Base-by-base conservation (phyloP, 1,284 basidiomycete species). In the Boletellus sp. region DNA sequence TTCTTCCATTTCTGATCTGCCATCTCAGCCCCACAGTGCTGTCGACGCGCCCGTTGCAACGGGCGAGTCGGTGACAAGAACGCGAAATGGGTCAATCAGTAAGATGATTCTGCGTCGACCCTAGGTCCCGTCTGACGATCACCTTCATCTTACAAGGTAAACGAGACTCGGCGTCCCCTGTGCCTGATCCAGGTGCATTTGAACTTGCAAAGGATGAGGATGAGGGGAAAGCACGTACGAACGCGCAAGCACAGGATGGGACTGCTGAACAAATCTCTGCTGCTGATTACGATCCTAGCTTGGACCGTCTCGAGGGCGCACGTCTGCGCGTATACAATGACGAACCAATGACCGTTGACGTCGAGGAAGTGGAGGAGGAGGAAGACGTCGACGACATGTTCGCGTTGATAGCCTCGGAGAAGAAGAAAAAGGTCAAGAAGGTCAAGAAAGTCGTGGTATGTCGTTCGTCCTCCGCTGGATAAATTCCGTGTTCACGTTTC, bases 381-480 rank as follows among this genome's bases (percentile, higher is more conserved):
- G 89, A 89, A 8, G 89, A 93, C 44, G 76, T 93, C 5, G 89
- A 94, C 55, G 91, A 95, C 66, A 91, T 94, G 92, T 96, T 96
- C 62, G 86, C 91, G 11, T 76, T 89, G 33, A 74, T 74, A 24
- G 68, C 77, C 3, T 74, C 74, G 32, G 78, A 82, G 52, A 81
- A 78, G 65, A 78, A 80, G 65, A 78, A 80, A 65, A 82, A 78
- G 62, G 77, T 78, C 44, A 85, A 79, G 71, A 86, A 80, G 57
- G 74, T 81, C 48, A 82, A 78, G 64, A 78, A 75, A 56, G 65
- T 72, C 47, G 81, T 86, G 55, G 82, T 76, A 22, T 32, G 45
- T 48, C 26, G 16, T 50, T n/a, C 44, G 47, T 46, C 33, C 22
- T 49, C 19, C 16, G 4, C 35, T 11, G 28, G 24, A 36, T 44